Evolutionary conservation across 106 monocot genomes (phyloP), one percentile per base, ranked within the genome.

Genomic region (Dendrobium catenatum): DNA sequence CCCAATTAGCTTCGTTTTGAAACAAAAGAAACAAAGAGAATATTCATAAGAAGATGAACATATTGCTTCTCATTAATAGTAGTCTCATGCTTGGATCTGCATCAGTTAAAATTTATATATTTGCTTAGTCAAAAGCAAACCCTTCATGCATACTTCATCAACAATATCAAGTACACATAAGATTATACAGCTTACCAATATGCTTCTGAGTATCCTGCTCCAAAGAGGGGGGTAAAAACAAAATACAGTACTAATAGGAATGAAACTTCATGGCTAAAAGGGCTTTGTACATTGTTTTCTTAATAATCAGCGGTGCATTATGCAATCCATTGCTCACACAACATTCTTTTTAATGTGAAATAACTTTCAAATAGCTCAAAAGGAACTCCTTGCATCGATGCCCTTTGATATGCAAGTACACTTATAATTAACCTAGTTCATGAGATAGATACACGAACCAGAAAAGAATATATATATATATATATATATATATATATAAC

Each of bases 1-100:
- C 9, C 78, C 17, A 68, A 68, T 42, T 78, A 68, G 48, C 26
- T 24, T 5, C 44, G 26, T 29, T 31, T 77, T 61, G 67, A 70
- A 41, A 59, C 15, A 9, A 77, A 42, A 85, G 27, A 82, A 68
- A 46, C 6, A 83, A 75, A 77, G 1, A 44, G 24, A 22, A 66
- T 66, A 8, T 66, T 66, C 64, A 13, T 33, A 70, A 40, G 37
- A 70, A 13, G 3, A 70, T 70, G 33, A 16, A 70, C 1, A 37
- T 70, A n/a, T 70, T 37, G 70, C 33, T 70, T 70, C 37, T 37
- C 33, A 40, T 70, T 37, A 11, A 70, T 37, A 70, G 9, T 29
- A 68, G 29, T 26, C 58, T 29, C 5, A 37, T 70, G 37, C 10
- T 33, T 33, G 33, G 19, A 70, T 37, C 37, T 70, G 40, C 37